Percentiles rank a stretch among this genome's conserved stretches.
phyloP scores from a whole-genome alignment of 305 asterid genomes.

The Vinca major region DNA sequence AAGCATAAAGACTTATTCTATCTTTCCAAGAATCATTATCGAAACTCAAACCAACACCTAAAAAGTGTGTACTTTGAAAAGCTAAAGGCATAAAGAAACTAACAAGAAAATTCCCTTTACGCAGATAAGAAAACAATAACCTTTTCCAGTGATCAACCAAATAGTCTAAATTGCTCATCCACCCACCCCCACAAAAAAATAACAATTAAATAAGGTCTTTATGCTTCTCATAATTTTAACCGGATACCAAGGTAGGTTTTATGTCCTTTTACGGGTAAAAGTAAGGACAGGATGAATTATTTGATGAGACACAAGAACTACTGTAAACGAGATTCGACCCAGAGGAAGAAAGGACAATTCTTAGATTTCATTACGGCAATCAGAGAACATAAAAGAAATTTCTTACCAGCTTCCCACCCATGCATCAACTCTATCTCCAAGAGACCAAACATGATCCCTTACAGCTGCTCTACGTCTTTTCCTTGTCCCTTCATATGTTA shows the following conservation, averaged over 20 bases:
- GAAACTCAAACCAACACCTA: no score
- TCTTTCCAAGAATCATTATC: no score
- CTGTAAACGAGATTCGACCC: background rate
- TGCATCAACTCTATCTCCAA: slow-evolving; percentile 86
- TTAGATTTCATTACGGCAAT: no score
- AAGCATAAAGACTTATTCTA: no score
- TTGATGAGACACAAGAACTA: background rate
- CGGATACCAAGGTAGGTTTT: no score
- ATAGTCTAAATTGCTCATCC: background rate
- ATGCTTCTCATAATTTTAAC: no score
- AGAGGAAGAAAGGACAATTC: background rate
- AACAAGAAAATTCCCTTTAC: background rate
- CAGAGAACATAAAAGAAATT: background rate
- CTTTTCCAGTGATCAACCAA: background rate
- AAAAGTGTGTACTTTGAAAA: no score
- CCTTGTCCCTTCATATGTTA: slow-evolving; percentile 52
- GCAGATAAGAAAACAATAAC: background rate
- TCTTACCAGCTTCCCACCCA: slow-evolving; percentile 65
- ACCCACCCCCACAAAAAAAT: no score
- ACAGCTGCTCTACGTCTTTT: slow-evolving; percentile 79
- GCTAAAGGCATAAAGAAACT: no score
- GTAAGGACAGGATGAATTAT: background rate
- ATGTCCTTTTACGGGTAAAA: background rate
- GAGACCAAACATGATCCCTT: slow-evolving; percentile 65
- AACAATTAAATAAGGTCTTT: no score